Evolutionary conservation across 148 eudicot species (phyloP), one percentile per base, ranked within the genome.

Genomic region (Cornus suecica): DNA sequence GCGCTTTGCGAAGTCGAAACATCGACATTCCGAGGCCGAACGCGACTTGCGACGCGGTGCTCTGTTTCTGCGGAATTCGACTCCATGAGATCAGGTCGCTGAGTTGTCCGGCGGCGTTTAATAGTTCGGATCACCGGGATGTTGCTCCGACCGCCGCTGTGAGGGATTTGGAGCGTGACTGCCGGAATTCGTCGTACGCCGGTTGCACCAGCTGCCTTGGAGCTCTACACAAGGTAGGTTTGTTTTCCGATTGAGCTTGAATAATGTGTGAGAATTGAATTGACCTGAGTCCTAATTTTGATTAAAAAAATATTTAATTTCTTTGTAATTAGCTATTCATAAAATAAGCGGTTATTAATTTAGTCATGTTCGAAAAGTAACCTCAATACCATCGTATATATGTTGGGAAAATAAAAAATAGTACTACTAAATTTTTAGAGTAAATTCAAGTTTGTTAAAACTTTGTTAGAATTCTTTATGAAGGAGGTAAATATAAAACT

Each of bases 141-240:
- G 97, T 91, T 3, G 86, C 90, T 0, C 94, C 97, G 5, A 92
- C 91, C 0, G 89, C 86, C 1, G 93, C 87, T 4, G 96, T 94
- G 25, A 90, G n/a, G 84, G 88, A 89, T 79, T 66, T 94, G 78
- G 97, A 94, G 84, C 84, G 74, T 42, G 90, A 75, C 70, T 94
- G 98, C 82, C 75, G 86, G 74, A 94, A 94, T 74, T 90, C 98
- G 16, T 87, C 98, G 0, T 94, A 94, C 78, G 87, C 91, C 64
- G 98, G 98, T 2, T 94, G 98, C 68, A 94, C 98, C 2, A 90
- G 79, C 81, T 94, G 98, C 70, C 96, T 94, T 62, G 97, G 92
- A 58, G 94, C 98, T 25, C 83, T 94, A 34, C 85, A 90, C 24
- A 94, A 94, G 97, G 98, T 94, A 94, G 97, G 98, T 94, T 25